Evolutionary conservation across 1,139 yeast genomes (phyloP), one percentile per base, ranked within the genome.

Genomic region (Cylindricascospora bacillispora): DNA sequence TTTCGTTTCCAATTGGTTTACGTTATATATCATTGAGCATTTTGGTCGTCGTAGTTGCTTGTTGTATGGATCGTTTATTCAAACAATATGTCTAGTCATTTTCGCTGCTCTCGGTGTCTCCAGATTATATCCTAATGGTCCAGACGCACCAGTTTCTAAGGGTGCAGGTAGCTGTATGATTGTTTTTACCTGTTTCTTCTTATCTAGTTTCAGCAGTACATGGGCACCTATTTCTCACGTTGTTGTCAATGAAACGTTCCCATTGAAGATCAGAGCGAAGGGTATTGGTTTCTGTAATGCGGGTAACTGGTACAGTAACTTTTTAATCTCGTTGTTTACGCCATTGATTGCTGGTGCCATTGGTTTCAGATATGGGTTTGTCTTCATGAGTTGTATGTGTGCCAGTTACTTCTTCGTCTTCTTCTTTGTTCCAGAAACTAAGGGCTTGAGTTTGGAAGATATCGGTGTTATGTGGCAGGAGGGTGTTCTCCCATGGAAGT

Each of bases 191-290:
- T 28, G 31, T 20, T 28, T 28, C 13, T 28, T 28, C 17, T 24
- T 28, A 13, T 28, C 24, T 24, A 24, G 27, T 24, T 28, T 28
- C 13, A 27, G 27, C 10, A 28, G 23, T 19, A 28, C 27, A 13
- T 78, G 89, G 89, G 92, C 83, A 37, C 85, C 89, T 43, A 70
- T 75, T 47, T 74, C 73, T 30, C 79, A 64, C 60, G 73, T 74
- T 39, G 70, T 76, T 47, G 67, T 72, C 29, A 70, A 83, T 22
- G 89, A 79, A 59, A 63, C 74, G 35, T 78, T 70, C 59, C 86
- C 89, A 50, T 66, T 76, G 42, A 67, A 83, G 57, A 71, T 77
- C 48, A 71, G 79, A 58, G 65, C 80, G 27, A 75, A 75, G 60
- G 82, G 75, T 37, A 74, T 77, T 73, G 72, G 80, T 38, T 59